Conservation (phyloP, 1,284 basidiomycete species). For the Apiotrichum brassicae region DNA sequence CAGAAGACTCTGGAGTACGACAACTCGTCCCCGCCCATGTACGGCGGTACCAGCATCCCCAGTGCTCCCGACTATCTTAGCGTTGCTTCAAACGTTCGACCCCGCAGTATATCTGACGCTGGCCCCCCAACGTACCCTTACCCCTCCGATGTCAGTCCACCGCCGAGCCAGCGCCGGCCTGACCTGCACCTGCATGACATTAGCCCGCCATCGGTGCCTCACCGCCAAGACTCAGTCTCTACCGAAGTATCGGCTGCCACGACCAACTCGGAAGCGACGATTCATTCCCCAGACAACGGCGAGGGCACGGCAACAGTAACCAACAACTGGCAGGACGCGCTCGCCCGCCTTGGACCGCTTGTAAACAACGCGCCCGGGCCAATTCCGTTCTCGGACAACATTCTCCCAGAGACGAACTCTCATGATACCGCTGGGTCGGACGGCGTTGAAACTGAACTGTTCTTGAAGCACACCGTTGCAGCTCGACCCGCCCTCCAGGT, state of each 20-base stretch:
- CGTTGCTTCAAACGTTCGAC: background rate
- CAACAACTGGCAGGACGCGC: slow-evolving; percentile 31
- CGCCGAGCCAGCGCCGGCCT: too few species aligned
- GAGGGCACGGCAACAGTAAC: slow-evolving; percentile 25
- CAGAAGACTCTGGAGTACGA: background rate
- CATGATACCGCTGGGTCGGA: too few species aligned
- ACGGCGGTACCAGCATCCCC: background rate
- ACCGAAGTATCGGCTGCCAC: background rate
- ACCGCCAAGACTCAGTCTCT: slow-evolving; percentile 13
- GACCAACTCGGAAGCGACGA: slow-evolving; percentile 26
- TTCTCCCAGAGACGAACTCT: slow-evolving; percentile 5
- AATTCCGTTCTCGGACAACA: background rate
- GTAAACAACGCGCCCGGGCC: slow-evolving; percentile 9
- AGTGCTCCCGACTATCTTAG: background rate
- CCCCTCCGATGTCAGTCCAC: too few species aligned
- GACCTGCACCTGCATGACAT: slow-evolving; percentile 2
- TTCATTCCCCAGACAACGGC: slow-evolving; percentile 14
- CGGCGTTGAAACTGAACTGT: too few species aligned
- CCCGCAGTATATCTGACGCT: background rate
- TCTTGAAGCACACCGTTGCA: too few species aligned
- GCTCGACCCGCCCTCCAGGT: too few species aligned
- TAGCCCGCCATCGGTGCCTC: background rate
- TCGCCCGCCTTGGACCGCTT: slow-evolving; percentile 26
- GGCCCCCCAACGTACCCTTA: background rate
- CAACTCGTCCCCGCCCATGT: background rate